Base-by-base conservation (phyloP, 1,284 basidiomycete genomes). In the Xerocomus nothofagi region DNA sequence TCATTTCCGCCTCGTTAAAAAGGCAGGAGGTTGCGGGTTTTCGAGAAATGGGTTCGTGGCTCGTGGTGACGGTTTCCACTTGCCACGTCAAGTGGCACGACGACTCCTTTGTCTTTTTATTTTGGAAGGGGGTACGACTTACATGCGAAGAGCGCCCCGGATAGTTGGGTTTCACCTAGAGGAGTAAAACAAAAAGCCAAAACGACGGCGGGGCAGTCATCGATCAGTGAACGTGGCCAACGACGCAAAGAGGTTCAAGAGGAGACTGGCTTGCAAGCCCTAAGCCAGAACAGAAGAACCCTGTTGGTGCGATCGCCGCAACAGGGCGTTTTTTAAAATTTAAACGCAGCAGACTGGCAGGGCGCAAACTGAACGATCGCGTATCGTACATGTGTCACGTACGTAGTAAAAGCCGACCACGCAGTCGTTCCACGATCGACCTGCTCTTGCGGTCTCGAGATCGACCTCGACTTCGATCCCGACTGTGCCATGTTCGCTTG, bases 111-210 rank as follows among this genome's bases (percentile, higher is more conserved):
- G 32, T 31, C 5, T 41, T 27, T 34, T 29, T 20, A 20, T 27
- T 27, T 27, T 27, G 26, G 26, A 27, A 20, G 10, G 27, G 31
- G 21, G 5, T n/a, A 20, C 11, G 10, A 77, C 88, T 74, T 62
- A 93, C 90, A 76, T 95, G 93, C 32, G 91, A 93, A 4, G 90
- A 91, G 52, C 93, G 79, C n/a, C 93, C 93, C 3, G 91, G 91
- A 71, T 95, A 94, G 68, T 94, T 94, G 31, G 91, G 91, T 71
- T 94, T 95, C 53, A 93, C 80, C 80, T 86, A 56, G 51, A 38
- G 10, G 26, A 15, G 10, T 8, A 26, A 42, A 32, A 11, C 2
- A 30, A 34, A 18, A 29, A 27, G 39, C 15, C 21, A 6, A 40
- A 34, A 32, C 14, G 17, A 18, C 7, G 3, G 14, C 7, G 21